These are phyloP conservation scores for Lasiosphaeria ovina DNA, from an alignment of 495 filamentous ascomycete genomes.

Conservation along the genomic window DNA sequence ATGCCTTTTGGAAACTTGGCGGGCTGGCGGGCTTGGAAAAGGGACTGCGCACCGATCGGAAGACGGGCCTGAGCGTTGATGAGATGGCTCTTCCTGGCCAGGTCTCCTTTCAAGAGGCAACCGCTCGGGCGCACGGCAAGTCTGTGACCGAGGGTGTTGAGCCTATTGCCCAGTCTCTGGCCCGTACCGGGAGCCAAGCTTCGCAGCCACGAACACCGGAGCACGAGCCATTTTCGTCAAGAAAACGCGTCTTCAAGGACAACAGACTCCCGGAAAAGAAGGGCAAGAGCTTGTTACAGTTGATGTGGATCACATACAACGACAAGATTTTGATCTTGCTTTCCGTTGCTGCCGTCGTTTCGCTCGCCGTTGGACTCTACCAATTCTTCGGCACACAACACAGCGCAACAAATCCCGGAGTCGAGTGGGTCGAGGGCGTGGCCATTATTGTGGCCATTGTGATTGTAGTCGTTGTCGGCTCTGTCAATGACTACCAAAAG, in stretches of 20 bases:
- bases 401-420: conserved; percentile 41
- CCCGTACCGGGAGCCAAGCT: conserved; percentile 12
- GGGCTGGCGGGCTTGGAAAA: conserved; percentile 65
- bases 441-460: conserved; percentile 74
- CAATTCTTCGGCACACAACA: conserved; percentile 53
- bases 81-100: conserved; percentile 56
- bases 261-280: conserved; percentile 75
- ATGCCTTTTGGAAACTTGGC: conserved; percentile 67
- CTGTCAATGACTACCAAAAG: conserved; percentile 76
- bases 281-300: conserved; percentile 64
- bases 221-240: conserved; percentile 52
- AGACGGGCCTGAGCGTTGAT: conserved; percentile 63
- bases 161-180: conserved; percentile 19
- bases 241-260: conserved; percentile 67
- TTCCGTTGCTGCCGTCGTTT: conserved; percentile 69
- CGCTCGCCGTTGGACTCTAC: conserved; percentile 70
- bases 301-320: conserved; percentile 85
- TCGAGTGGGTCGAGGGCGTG: conserved; percentile 80
- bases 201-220: conserved; percentile 16
- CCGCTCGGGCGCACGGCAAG: conserved; percentile 30
- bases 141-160: conserved; percentile 29
- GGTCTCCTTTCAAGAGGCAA: conserved; percentile 62
- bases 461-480: conserved; percentile 73
- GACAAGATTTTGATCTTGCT: conserved; percentile 80
- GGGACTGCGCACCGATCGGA: conserved; percentile 64